Evolutionary conservation across 2,329 filamentous ascomycete genomes (phyloP).

Genomic region (Trichoderma sp.): DNA sequence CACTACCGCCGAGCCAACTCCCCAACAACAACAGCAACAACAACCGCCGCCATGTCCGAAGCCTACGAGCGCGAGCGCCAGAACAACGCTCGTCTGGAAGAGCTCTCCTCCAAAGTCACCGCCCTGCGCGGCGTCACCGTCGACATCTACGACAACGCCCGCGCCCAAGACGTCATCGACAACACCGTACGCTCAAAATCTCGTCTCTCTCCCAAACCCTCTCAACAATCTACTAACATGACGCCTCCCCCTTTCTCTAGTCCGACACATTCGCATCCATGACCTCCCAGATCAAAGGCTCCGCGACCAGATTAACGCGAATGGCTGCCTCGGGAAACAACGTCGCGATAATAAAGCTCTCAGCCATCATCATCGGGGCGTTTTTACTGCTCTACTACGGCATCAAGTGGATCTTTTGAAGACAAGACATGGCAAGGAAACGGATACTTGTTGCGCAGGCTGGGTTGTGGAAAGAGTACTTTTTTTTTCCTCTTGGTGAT

Average conservation of each 20-base stretch:
- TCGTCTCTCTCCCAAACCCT: background rate
- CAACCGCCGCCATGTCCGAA: constrained; percentile 58
- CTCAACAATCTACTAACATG: background rate
- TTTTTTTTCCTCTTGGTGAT: background rate
- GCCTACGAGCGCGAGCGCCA: constrained; percentile 79
- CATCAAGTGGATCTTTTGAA: constrained; percentile 59
- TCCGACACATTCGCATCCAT: constrained; percentile 90
- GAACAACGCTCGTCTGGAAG: constrained; percentile 91
- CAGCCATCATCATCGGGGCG: constrained; percentile 71
- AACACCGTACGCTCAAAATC: constrained; percentile 61
- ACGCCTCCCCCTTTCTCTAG: constrained; percentile 41
- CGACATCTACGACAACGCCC: constrained; percentile 96
- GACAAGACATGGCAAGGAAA: background rate
- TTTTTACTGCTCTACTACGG: constrained; percentile 76
- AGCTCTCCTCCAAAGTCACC: constrained; percentile 86
- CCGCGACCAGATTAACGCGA: constrained; percentile 73
- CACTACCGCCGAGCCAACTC: background rate
- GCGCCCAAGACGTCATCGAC: constrained; percentile 84
- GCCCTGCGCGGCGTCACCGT: constrained; percentile 90
- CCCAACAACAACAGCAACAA: background rate
- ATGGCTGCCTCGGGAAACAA: constrained; percentile 93
- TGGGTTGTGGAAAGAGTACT: background rate
- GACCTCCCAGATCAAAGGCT: constrained; percentile 76
- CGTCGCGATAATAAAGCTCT: constrained; percentile 83
- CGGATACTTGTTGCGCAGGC: background rate